Conservation (phyloP, 306 rosid genomes). For the Ormosia semicastrata region DNA sequence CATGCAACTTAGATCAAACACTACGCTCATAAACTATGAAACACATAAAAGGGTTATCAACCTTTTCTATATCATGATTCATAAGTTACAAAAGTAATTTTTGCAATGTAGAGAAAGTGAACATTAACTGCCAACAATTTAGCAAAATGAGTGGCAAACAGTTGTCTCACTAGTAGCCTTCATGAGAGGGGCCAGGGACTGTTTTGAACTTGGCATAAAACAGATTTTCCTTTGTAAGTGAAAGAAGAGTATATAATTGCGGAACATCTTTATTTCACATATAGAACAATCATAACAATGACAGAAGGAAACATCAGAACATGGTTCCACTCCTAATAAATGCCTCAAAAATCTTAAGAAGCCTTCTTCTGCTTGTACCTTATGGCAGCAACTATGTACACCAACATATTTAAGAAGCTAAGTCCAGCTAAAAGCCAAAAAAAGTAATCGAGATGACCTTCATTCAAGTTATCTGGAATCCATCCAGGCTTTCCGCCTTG, state of each 20-base stretch:
- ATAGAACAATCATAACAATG: conserved; percentile 13
- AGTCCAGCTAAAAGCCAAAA: conserved; percentile 93
- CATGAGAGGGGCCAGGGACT: no score
- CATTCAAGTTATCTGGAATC: conserved; percentile 85
- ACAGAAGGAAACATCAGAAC: conserved; percentile 14
- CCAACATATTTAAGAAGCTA: conserved; percentile 67
- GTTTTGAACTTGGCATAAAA: no score
- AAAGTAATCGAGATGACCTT: conserved; percentile 79
- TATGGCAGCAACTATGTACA: conserved; percentile 58
- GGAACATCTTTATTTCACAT: conserved; percentile 9
- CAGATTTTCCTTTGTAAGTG: background rate
- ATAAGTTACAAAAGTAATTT: background rate
- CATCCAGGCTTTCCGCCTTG: conserved; percentile 65
- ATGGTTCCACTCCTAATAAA: background rate
- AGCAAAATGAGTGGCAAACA: no score
- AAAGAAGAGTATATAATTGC: background rate
- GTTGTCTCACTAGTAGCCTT: no score
- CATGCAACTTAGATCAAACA: no score
- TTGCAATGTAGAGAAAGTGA: no score
- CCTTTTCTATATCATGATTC: background rate
- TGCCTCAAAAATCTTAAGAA: conserved; percentile 33
- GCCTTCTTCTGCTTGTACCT: conserved; percentile 77
- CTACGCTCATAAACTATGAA: background rate
- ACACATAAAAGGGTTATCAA: background rate
- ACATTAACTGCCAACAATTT: no score